Conservation (phyloP, 2,329 filamentous ascomycete species). For the Botrytis galanthina region DNA sequence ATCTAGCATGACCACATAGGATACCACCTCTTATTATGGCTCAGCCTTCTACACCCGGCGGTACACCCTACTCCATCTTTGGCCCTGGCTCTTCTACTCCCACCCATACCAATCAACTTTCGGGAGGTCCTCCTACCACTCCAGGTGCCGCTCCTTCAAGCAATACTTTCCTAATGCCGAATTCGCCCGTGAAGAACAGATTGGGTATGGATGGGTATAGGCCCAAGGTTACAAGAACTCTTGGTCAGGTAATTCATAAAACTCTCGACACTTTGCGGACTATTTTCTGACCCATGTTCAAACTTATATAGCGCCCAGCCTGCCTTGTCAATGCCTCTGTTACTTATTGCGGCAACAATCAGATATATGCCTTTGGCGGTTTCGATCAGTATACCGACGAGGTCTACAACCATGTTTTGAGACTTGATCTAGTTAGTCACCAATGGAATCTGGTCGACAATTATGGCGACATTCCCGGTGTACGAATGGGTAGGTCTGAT, state of each 20-base stretch:
- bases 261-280: not conserved
- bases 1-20: constrained; percentile 28
- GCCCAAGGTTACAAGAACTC: constrained; percentile 76
- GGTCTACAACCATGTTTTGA: constrained; percentile 95
- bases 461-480: constrained; percentile 95
- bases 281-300: constrained; percentile 2
- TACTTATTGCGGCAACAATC: constrained; percentile 96
- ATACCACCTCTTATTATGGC: constrained; percentile 39
- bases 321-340: constrained; percentile 97
- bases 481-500: constrained; percentile 76
- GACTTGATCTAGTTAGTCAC: constrained; percentile 79
- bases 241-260: constrained; percentile 53
- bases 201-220: constrained; percentile 71
- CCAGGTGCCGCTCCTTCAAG: constrained; percentile 57
- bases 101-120: constrained; percentile 25
- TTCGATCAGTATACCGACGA: constrained; percentile 99
- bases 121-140: constrained; percentile 36
- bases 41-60: constrained; percentile 47
- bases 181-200: constrained; percentile 70
- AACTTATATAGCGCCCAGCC: constrained; percentile 62
- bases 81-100: constrained; percentile 40
- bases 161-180: constrained; percentile 89
- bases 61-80: constrained; percentile 47
- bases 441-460: constrained; percentile 98
- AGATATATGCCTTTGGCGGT: constrained; percentile 96